Evolutionary conservation across 805 yeast species (phyloP).

Genomic region (Saccharomycopsis fibuligera): DNA sequence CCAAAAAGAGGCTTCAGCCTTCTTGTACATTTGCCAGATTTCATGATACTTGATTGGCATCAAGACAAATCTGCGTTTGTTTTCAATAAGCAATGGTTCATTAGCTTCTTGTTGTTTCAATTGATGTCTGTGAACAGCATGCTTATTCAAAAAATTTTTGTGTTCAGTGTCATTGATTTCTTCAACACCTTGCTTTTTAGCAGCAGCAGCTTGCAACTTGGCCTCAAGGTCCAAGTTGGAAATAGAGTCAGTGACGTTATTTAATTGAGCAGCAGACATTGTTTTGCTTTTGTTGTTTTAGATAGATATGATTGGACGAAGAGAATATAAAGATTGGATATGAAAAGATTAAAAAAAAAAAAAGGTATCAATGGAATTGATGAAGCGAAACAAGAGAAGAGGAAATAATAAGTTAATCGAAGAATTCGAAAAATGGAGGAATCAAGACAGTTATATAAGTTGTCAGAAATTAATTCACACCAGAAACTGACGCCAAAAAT

Average conservation of each 20-base stretch:
- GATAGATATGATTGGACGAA: too few relatives aligned
- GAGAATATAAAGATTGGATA: not conserved
- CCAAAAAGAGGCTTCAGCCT: constrained; percentile 99
- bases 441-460: too few relatives aligned
- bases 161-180: constrained; percentile 32
- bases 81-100: constrained; percentile 84
- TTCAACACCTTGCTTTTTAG: constrained; percentile 13
- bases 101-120: constrained; percentile 73
- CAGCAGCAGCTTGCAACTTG: constrained; percentile 19
- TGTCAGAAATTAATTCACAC: not conserved
- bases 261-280: constrained; percentile 11
- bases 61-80: constrained; percentile 81
- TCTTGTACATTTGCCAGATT: constrained; percentile 97
- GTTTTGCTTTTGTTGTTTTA: too few relatives aligned
- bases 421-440: too few relatives aligned
- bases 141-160: constrained; percentile 49
- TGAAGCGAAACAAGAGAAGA: not conserved
- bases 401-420: not conserved
- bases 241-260: constrained; percentile 8
- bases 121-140: constrained; percentile 64
- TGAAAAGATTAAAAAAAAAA: not conserved
- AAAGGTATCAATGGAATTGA: not conserved
- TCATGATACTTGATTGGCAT: constrained; percentile 97
- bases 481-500: not conserved
- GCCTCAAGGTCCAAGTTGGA: constrained; percentile 12